These are phyloP conservation scores for Blechomonas ayalai DNA, from an alignment of 208 protist species.

Conservation along the genomic window DNA sequence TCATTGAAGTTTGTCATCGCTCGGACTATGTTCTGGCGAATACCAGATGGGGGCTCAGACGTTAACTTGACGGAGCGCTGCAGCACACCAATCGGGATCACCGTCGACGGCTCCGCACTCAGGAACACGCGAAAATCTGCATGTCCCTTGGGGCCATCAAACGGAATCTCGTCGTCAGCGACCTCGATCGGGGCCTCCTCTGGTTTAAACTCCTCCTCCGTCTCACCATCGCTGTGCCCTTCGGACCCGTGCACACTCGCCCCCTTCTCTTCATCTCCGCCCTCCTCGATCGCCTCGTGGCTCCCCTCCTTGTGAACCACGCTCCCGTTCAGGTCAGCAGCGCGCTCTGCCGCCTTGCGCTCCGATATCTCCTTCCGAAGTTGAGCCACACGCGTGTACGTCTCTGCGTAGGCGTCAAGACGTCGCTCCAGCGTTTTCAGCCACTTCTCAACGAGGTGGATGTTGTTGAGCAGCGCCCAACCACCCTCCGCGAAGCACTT, in stretches of 20 bases:
- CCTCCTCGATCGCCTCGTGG: no score
- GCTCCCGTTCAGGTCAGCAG: neutral
- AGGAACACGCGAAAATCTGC: slow-evolving; percentile 96
- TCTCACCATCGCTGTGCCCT: slow-evolving; percentile 15
- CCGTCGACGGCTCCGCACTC: slow-evolving; percentile 93
- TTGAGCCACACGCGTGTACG: slow-evolving; percentile 88
- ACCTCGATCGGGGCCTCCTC: slow-evolving; percentile 56
- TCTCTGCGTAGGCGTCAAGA: slow-evolving; percentile 90
- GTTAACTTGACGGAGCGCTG: slow-evolving; percentile 98
- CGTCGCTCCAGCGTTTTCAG: slow-evolving; percentile 95
- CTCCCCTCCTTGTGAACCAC: neutral
- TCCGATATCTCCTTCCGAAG: slow-evolving; percentile 81
- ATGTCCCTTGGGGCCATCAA: slow-evolving; percentile 90
- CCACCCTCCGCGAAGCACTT: slow-evolving; percentile 89
- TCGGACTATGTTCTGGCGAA: slow-evolving; percentile 95
- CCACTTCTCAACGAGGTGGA: slow-evolving; percentile 98
- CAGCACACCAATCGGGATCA: slow-evolving; percentile 96
- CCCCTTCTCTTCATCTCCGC: slow-evolving; percentile 1
- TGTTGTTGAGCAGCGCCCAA: slow-evolving; percentile 98
- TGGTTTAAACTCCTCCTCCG: slow-evolving; percentile 12
- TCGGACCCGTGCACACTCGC: slow-evolving; percentile 1
- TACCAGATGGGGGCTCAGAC: slow-evolving; percentile 97
- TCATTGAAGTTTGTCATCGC: slow-evolving; percentile 95
- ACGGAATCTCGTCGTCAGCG: slow-evolving; percentile 86
- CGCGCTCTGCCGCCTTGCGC: slow-evolving; percentile 57